These are phyloP conservation scores for Plasmodium billcollinsi DNA, from an alignment of 169 alveolate genomes.

Conservation along the genomic window DNA sequence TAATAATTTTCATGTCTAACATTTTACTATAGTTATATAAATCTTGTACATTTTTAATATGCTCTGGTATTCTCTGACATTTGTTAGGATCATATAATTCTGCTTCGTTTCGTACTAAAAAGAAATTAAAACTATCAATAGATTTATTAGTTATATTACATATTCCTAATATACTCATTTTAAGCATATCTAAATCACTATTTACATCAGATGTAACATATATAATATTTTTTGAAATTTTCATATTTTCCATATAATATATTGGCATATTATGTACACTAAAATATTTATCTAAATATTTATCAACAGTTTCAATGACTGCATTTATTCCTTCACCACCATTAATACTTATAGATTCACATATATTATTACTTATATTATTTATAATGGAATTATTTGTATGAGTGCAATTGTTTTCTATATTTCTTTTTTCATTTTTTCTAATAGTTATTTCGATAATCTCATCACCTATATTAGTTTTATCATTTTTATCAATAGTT, in stretches of 20 bases:
- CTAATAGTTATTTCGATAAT: conserved; percentile 46
- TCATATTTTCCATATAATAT: conserved; percentile 26
- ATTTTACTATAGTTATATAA: conserved; percentile 41
- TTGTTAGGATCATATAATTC: conserved; percentile 12
- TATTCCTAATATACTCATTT: conserved; percentile 69
- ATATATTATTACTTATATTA: background rate
- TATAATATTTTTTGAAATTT: conserved; percentile 38
- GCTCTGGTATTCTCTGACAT: conserved; percentile 32
- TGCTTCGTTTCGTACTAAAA: conserved; percentile 18
- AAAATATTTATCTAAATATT: conserved; percentile 58
- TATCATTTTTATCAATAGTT: conserved; percentile 14
- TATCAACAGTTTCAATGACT: conserved; percentile 44
- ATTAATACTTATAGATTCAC: conserved; percentile 53
- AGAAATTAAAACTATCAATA: conserved; percentile 33
- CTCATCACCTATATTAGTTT: conserved; percentile 13
- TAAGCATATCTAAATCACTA: conserved; percentile 59
- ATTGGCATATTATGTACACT: conserved; percentile 52
- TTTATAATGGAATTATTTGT: background rate
- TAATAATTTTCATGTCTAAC: conserved; percentile 29
- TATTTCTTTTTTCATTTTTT: background rate
- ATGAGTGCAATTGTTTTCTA: background rate
- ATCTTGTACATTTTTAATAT: conserved; percentile 33
- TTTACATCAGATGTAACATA: conserved; percentile 62
- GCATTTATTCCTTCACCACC: conserved; percentile 7
- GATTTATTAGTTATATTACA: conserved; percentile 31